Evolutionary conservation across 1,284 basidiomycete genomes (phyloP).

Genomic region (Thelephora terrestris): DNA sequence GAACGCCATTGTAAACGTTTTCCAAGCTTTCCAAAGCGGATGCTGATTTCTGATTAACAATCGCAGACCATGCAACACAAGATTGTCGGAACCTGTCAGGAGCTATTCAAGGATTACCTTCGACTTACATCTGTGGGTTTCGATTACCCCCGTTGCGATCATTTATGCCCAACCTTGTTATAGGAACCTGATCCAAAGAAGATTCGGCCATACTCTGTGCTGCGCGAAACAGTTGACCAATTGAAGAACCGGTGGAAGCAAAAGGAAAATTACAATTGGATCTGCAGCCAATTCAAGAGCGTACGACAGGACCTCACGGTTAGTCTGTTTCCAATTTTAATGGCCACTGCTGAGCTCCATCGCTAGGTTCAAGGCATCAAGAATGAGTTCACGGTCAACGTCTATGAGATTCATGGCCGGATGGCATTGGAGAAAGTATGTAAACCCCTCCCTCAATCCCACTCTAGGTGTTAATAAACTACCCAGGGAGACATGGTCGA

Average conservation of each 20-base stretch:
- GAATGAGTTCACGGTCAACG: conserved; percentile 95
- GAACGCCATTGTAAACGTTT: conserved; percentile 53
- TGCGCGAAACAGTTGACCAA: conserved; percentile 79
- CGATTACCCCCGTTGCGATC: background rate
- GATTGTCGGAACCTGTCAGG: conserved; percentile 84
- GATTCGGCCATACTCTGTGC: conserved; percentile 81
- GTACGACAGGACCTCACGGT: conserved; percentile 96
- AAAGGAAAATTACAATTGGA: conserved; percentile 83
- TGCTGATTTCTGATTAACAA: background rate
- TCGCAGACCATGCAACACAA: conserved; percentile 76
- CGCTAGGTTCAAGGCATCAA: conserved; percentile 96
- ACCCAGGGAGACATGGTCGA: conserved; percentile 91
- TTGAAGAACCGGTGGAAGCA: conserved; percentile 87
- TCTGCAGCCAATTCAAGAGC: conserved; percentile 98
- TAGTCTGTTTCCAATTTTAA: conserved; percentile 25
- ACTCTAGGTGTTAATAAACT: conserved; percentile 5
- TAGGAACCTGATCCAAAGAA: conserved; percentile 93
- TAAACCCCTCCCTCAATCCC: conserved; percentile 7
- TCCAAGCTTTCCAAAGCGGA: background rate
- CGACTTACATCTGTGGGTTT: conserved; percentile 80
- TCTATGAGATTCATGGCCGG: conserved; percentile 97
- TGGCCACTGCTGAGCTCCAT: conserved; percentile 13
- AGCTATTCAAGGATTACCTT: conserved; percentile 93
- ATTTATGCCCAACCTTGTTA: conserved; percentile 6
- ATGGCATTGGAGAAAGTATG: conserved; percentile 91